Base-by-base conservation (phyloP, 176 grass and related monocot genomes). In the Oropetium thomaeum region DNA sequence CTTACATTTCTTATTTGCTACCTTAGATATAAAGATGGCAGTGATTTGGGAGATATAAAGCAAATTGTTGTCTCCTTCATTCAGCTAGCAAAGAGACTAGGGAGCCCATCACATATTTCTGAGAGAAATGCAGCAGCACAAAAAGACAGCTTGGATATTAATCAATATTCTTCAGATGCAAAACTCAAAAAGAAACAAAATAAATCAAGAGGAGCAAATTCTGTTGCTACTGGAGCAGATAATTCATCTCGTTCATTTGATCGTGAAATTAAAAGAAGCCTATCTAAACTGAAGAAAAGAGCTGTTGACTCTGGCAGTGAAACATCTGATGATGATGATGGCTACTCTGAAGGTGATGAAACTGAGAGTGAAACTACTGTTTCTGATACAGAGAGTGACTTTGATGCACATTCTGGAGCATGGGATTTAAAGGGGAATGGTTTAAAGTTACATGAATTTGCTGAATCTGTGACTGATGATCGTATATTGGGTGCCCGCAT, bases 401-500 rank as follows among this genome's bases (percentile, higher is more conserved):
- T 79, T 22, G 92, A 93, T 49, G 54, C 82, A 64, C 82, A 88
- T 81, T 99, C 89, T 71, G 79, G 81, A 71, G 28, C 80, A 57
- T 91, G 96, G 84, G 95, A 93, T 72, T 59, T 80, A 42, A 91
- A 91, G 22, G 88, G 84, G 74, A 84, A 82, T 7, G 41, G 86
- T 59, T 79, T 84, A 17, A 93, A 92, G 73, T 73, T 87, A 70
- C 80, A 81, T 59, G 91, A 94, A 47, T 73, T 79, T 49, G 58
- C 60, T 49, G 91, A 95, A 40, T 83, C 80, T 79, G 73, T 78
- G 35, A 74, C 60, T 5, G 91, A 95, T 71, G 96, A 99, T 71
- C 92, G 87, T 81, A 92, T 91, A 81, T 90, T 89, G 89, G 96
- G 96, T 79, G 96, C 89, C 58, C 96, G 96, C 76, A 99, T 99